A percentile compares a stretch with the other conserved stretches of the same genome.
phyloP scores from a whole-genome alignment of 2,329 filamentous ascomycete genomes.

The Aspergillus sp. region DNA sequence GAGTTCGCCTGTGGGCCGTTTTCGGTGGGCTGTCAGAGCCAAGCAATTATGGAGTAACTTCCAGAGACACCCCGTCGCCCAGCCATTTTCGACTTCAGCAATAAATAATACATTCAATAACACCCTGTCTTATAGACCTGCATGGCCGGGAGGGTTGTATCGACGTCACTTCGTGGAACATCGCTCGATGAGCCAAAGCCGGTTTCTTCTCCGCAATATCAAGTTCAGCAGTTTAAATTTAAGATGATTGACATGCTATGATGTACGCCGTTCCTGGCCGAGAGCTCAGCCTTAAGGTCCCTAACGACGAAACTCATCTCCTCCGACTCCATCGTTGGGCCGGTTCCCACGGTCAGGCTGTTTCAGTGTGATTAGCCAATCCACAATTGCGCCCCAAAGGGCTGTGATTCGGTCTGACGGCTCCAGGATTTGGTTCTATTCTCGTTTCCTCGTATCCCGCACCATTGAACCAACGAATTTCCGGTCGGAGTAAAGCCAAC shows the following conservation, averaged over 20 bases:
- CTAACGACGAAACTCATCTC: neutral
- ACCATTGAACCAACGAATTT: neutral
- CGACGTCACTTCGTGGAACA: neutral
- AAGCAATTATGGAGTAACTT: neutral
- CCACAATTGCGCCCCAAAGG: neutral
- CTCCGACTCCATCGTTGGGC: neutral
- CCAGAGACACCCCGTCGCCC: neutral
- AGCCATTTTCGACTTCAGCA: no score
- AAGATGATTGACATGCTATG: neutral
- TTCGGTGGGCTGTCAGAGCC: neutral
- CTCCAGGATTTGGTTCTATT: neutral
- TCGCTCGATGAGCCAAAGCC: no score
- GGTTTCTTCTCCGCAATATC: neutral
- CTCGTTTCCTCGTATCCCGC: neutral
- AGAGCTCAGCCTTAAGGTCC: neutral
- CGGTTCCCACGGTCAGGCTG: neutral
- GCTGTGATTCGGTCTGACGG: neutral
- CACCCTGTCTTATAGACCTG: neutral
- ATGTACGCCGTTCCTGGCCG: neutral
- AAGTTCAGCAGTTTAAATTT: neutral
- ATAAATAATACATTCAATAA: neutral
- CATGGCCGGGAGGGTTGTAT: neutral
- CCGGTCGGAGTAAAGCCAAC: neutral
- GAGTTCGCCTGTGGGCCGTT: neutral
- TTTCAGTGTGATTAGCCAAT: neutral